These are phyloP conservation scores for Fusarium multiceps DNA, from an alignment of 2,329 filamentous ascomycete genomes.

Conservation along the genomic window DNA sequence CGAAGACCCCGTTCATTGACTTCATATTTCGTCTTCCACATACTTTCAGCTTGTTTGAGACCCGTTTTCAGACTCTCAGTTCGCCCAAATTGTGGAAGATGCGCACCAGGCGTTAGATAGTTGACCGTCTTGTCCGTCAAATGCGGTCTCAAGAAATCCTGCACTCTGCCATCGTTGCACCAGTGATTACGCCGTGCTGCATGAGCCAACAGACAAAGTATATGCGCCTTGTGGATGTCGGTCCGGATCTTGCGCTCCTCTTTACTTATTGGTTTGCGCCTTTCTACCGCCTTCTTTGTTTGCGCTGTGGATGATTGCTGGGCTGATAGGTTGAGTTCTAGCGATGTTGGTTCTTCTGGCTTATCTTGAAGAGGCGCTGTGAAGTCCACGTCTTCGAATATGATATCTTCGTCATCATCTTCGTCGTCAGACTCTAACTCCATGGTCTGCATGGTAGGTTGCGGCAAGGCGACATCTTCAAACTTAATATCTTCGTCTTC, in stretches of 20 bases:
- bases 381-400: conserved; percentile 64
- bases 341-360: conserved; percentile 48
- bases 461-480: conserved; percentile 62
- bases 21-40: conserved; percentile 77
- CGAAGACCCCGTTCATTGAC: conserved; percentile 77
- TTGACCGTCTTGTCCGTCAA: conserved; percentile 73
- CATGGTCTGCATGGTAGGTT: conserved; percentile 63
- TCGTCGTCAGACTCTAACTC: conserved; percentile 61
- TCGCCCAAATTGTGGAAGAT: conserved; percentile 77
- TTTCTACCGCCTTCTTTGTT: conserved; percentile 50
- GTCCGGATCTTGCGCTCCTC: conserved; percentile 69
- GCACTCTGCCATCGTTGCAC: conserved; percentile 82
- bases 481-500: conserved; percentile 61
- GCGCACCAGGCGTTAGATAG: conserved; percentile 75
- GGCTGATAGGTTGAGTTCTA: conserved; percentile 65
- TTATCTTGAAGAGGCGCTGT: conserved; percentile 44
- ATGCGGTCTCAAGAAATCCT: conserved; percentile 72
- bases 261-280: conserved; percentile 64
- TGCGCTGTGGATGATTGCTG: conserved; percentile 53
- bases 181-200: conserved; percentile 82
- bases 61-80: conserved; percentile 83
- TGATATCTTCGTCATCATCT: conserved; percentile 56
- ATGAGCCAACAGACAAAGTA: conserved; percentile 85
- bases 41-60: conserved; percentile 73
- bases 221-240: conserved; percentile 85